These are phyloP conservation scores for Fusarium denticulatum DNA, from an alignment of 2,329 filamentous ascomycete genomes.

Conservation along the genomic window DNA sequence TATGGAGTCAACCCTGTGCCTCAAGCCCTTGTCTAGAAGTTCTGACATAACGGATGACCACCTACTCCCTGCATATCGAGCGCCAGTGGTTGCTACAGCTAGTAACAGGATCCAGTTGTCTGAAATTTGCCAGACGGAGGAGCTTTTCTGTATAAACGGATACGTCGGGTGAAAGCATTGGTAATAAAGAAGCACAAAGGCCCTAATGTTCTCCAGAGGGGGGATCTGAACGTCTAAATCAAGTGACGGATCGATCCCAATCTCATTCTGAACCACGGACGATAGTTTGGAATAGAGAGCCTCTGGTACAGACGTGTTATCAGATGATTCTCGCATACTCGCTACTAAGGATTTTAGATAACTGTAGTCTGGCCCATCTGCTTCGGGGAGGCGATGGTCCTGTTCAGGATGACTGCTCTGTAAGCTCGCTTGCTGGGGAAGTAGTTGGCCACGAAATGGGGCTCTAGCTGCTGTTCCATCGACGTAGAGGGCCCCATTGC, in stretches of 20 bases:
- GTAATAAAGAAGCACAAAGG: conserved; percentile 24
- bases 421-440: neutral
- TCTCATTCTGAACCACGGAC: neutral
- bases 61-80: conserved; percentile 4
- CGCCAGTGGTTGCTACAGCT: conserved; percentile 6
- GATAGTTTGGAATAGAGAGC: neutral
- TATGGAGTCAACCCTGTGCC: neutral
- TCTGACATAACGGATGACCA: conserved; percentile 1
- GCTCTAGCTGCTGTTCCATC: conserved; percentile 18
- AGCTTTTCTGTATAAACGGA: conserved; percentile 20
- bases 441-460: conserved; percentile 16
- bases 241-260: neutral
- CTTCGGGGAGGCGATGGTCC: neutral
- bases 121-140: neutral
- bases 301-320: neutral
- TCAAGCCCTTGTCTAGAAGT: neutral
- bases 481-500: conserved; percentile 12
- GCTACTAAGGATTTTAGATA: neutral
- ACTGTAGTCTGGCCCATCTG: neutral
- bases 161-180: conserved; percentile 26
- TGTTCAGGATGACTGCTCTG: neutral
- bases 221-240: neutral
- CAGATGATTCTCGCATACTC: neutral
- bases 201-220: conserved; percentile 6
- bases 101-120: conserved; percentile 2